These are phyloP conservation scores for Populus davidiana DNA, from an alignment of 345 rosid species.

Conservation along the genomic window DNA sequence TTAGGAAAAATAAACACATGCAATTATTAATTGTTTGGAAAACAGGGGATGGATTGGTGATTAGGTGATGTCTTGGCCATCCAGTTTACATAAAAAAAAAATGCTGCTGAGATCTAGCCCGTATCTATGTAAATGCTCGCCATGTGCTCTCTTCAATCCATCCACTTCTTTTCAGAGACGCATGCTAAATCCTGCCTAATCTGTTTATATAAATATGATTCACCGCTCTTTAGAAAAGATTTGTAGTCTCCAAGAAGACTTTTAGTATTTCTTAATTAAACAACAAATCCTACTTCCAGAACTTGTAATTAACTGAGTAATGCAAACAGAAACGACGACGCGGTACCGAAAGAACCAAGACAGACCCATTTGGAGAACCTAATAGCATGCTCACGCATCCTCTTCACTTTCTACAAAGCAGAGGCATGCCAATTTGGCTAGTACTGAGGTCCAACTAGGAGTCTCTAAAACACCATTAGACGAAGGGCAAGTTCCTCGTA, in stretches of 20 bases:
- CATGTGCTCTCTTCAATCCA: constrained; percentile 23
- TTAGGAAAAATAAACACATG: no score
- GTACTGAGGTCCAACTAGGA: background rate
- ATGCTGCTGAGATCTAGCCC: background rate
- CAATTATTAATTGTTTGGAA: no score
- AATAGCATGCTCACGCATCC: background rate
- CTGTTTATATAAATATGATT: background rate
- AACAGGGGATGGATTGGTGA: no score
- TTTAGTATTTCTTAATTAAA: background rate
- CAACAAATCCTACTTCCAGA: background rate
- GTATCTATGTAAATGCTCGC: constrained; percentile 5
- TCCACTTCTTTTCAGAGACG: background rate
- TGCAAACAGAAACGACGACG: background rate
- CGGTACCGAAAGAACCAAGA: background rate
- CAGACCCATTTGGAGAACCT: background rate
- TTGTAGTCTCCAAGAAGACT: background rate
- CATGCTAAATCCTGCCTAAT: constrained; percentile 10
- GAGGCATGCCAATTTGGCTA: background rate
- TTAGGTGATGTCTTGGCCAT: no score
- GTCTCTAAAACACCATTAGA: background rate
- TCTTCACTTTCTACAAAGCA: background rate
- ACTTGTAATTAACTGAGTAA: background rate
- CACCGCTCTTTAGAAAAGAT: background rate
- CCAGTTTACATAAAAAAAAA: no score
- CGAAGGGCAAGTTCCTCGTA: background rate